phyloP scores from a whole-genome alignment of 2,329 filamentous ascomycete genomes.

The Phialophora expanda region DNA sequence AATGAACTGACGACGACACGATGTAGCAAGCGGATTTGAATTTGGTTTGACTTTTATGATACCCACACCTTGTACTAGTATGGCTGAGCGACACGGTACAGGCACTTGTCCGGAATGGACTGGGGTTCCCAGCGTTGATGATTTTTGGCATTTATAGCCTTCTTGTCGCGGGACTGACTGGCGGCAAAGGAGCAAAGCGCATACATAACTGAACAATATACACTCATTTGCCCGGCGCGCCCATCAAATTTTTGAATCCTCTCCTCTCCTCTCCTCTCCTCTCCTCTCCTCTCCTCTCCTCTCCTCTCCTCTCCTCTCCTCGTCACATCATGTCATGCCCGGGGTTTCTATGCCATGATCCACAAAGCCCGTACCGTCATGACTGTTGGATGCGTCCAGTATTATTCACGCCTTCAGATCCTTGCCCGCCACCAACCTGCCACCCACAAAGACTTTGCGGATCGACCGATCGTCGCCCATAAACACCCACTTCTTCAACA shows the following conservation, averaged over 20 bases:
- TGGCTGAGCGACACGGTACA: slow-evolving; percentile 21
- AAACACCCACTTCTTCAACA: slow-evolving; percentile 70
- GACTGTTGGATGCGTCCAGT: not conserved
- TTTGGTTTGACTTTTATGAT: slow-evolving; percentile 8
- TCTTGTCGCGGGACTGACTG: not conserved
- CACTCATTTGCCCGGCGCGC: slow-evolving; percentile 16
- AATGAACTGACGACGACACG: slow-evolving; percentile 24
- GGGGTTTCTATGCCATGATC: not conserved
- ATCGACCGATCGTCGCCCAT: slow-evolving; percentile 70
- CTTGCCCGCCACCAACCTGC: slow-evolving; percentile 41
- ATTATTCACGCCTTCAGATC: slow-evolving; percentile 4
- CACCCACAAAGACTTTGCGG: slow-evolving; percentile 59
- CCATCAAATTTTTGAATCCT: not conserved
- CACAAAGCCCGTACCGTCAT: too few species aligned
- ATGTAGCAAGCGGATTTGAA: slow-evolving; percentile 12
- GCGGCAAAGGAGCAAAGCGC: not conserved
- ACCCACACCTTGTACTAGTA: slow-evolving; percentile 27
- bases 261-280: not conserved
- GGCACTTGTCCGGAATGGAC: slow-evolving; percentile 26
- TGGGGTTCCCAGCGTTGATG: slow-evolving; percentile 14
- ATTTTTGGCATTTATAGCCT: slow-evolving; percentile 12
- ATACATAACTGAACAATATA: slow-evolving; percentile 18
- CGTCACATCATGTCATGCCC: not conserved
- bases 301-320: not conserved
- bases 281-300: not conserved